Percentiles rank a stretch among this genome's conserved stretches.
phyloP scores from a whole-genome alignment of 148 eudicot genomes.

The Rhododendron kiyosumense region DNA sequence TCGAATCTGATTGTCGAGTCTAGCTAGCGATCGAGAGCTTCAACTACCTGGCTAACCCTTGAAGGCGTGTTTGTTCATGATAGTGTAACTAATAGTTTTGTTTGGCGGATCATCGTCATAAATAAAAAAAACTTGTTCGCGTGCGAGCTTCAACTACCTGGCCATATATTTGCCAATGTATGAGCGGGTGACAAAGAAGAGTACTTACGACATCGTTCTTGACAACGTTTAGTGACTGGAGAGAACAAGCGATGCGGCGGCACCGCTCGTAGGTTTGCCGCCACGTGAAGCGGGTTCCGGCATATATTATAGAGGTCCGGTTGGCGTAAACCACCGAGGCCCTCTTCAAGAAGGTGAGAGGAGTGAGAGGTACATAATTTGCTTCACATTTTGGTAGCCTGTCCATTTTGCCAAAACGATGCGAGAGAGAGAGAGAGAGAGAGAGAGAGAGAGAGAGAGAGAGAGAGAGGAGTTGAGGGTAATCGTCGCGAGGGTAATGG shows the following conservation, averaged over 20 bases:
- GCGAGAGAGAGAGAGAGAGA: neutral
- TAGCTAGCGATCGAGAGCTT: too few relatives aligned
- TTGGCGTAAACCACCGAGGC: conserved; percentile 55
- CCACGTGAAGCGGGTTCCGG: conserved; percentile 60
- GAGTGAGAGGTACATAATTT: conserved; percentile 67
- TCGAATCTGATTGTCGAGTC: too few relatives aligned
- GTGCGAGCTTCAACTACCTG: too few relatives aligned
- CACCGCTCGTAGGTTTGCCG: conserved; percentile 70
- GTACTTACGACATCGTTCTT: conserved; percentile 66
- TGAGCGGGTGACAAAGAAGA: neutral
- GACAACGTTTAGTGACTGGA: conserved; percentile 43
- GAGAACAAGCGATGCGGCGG: conserved; percentile 72
- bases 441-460: neutral
- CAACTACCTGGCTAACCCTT: too few relatives aligned
- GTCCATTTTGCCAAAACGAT: conserved; percentile 36
- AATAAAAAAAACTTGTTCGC: too few relatives aligned
- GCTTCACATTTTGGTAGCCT: conserved; percentile 54
- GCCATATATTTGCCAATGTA: neutral
- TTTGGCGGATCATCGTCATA: too few relatives aligned
- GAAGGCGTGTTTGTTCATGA: too few relatives aligned
- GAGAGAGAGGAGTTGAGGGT: neutral
- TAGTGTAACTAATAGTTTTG: too few relatives aligned
- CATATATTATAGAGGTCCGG: conserved; percentile 68
- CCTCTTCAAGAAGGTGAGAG: conserved; percentile 67
- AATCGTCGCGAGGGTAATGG: neutral